phyloP scores from a whole-genome alignment of 2,329 filamentous ascomycete species.

The Geoglossum cookeanum region DNA sequence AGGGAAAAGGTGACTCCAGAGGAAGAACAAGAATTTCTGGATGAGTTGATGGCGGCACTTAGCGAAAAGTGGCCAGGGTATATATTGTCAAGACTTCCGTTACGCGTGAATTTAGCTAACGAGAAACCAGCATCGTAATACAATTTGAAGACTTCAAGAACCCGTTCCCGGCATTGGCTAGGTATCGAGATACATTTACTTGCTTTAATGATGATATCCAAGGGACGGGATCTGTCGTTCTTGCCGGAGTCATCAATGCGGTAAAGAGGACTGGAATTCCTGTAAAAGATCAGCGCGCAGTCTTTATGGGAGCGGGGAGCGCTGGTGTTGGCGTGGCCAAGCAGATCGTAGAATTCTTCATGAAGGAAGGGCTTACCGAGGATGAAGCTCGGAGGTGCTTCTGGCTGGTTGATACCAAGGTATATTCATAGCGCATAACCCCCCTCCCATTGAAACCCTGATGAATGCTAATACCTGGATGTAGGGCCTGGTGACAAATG shows the following conservation, averaged over 20 bases:
- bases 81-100: constrained; percentile 14
- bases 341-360: constrained; percentile 95
- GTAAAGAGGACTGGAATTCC: constrained; percentile 76
- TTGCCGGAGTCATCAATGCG: constrained; percentile 57
- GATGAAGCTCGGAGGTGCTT: constrained; percentile 78
- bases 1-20: constrained; percentile 58
- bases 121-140: constrained; percentile 41
- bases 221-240: constrained; percentile 86
- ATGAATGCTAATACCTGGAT: constrained; percentile 10
- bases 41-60: constrained; percentile 88
- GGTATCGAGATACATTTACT: constrained; percentile 74
- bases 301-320: constrained; percentile 90
- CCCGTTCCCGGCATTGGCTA: constrained; percentile 80
- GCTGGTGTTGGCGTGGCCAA: constrained; percentile 95
- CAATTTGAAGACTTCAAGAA: constrained; percentile 99
- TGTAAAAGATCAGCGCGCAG: constrained; percentile 74
- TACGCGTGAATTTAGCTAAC: constrained; percentile 15
- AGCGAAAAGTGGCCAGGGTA: constrained; percentile 55
- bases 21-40: constrained; percentile 79
- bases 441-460: constrained; percentile 6
- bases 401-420: constrained; percentile 89
- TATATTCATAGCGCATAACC: neutral
- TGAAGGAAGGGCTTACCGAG: constrained; percentile 75
- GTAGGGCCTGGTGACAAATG: constrained; percentile 68
- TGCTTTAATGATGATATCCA: constrained; percentile 99